Base-by-base conservation (phyloP, 306 rosid genomes). In the Adenanthera pavonina region DNA sequence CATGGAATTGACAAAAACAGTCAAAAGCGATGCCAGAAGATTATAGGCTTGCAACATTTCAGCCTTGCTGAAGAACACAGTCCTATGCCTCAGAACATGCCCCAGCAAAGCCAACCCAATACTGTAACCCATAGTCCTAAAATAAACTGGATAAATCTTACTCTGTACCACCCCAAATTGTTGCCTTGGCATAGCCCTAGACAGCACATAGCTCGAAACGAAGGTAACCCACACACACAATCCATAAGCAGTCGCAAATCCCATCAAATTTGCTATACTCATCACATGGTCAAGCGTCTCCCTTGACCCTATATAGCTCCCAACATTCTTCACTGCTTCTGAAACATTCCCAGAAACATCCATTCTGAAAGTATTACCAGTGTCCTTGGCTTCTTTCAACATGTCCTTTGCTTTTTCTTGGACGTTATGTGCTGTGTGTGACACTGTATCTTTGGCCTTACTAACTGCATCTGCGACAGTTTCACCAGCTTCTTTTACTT, bases 151-250 rank as follows among this genome's bases (percentile, higher is more conserved):
- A 79, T 88, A 95, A 25, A 93, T 90, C 90, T 93, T 93, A 85
- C 95, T 93, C 84, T 93, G 97, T 41, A 87, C 91, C 84, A 95
- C 73, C 5, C 88, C 99, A 74, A 95, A 90, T 65, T 90, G 95
- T 67, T 95, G 97, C 76, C 92, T 88, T 6, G 94, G 85, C 85
- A 95, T 78, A 25, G 79, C 87, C 38, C 78, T 76, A 0, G 89
- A 84, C 69, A 91, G 64, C 70, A 93, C 89, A 11, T 90, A 78
- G 85, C 95, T 95, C 2, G 94, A 88, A 44, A 86, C 78, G 44
- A 95, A 95, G 3, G 99, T 93, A 6, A 87, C 84, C 99, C 97
- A 95, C 65, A 90, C 83, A 54, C 88, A 77, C 88, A 90, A 85
- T 4, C 97, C 99, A 80, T 85, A 93, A 43, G 92, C 94, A 0